These are phyloP conservation scores for Tricholoma saponaceum DNA, from an alignment of 768 basidiomycete species.

Conservation along the genomic window DNA sequence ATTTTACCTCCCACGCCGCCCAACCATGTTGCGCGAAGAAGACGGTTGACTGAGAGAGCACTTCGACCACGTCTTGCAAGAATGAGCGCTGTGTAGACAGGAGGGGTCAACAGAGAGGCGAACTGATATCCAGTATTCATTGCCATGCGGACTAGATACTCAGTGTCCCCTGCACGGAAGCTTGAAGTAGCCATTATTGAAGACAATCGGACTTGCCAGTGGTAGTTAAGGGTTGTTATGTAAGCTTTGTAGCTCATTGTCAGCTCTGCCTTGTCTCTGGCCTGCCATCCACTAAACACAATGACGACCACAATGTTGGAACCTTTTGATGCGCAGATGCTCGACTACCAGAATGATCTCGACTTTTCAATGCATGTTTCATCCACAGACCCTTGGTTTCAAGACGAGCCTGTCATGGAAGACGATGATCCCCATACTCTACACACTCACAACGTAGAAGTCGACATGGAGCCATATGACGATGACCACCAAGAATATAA, in stretches of 20 bases:
- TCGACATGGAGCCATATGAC: constrained; percentile 61
- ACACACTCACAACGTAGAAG: constrained; percentile 35
- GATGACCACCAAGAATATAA: constrained; percentile 51
- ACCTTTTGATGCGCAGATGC: constrained; percentile 60
- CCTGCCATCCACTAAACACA: constrained; percentile 7
- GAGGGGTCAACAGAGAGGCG: constrained; percentile 59
- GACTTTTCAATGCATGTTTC: constrained; percentile 59
- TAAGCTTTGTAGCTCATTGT: constrained; percentile 14
- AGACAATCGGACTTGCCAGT: too few relatives aligned
- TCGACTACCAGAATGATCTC: constrained; percentile 51
- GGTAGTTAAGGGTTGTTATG: too few relatives aligned
- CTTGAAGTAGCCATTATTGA: constrained; percentile 7
- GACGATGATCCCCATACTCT: constrained; percentile 44
- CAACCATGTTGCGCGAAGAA: constrained; percentile 71
- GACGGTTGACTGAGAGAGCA: constrained; percentile 54
- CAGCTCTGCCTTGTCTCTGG: constrained; percentile 5
- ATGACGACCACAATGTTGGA: constrained; percentile 46
- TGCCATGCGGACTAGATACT: constrained; percentile 60
- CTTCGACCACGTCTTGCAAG: constrained; percentile 51
- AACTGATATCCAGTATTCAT: constrained; percentile 68
- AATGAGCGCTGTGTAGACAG: constrained; percentile 51
- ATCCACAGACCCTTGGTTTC: constrained; percentile 47
- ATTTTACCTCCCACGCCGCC: constrained; percentile 56
- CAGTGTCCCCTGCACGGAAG: constrained; percentile 53
- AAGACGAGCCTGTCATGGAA: constrained; percentile 55